Conservation (phyloP, 768 basidiomycete species). For the Sistotremastrum suecicum region DNA sequence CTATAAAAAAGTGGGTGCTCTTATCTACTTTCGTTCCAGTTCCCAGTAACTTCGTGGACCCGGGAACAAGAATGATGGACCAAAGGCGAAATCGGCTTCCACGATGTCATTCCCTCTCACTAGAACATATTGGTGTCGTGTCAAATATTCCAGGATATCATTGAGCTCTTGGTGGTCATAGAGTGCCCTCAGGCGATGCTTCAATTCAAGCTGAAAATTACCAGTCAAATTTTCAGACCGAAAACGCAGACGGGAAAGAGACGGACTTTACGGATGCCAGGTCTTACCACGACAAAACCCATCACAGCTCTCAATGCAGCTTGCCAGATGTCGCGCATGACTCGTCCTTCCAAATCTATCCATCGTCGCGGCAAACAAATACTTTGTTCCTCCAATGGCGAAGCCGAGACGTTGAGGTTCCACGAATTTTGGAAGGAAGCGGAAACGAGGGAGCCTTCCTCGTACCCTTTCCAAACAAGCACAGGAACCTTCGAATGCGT, state of each 20-base stretch:
- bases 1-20: too few relatives aligned
- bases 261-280: slow-evolving; percentile 61
- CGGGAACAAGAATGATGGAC: too few relatives aligned
- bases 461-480: slow-evolving; percentile 57
- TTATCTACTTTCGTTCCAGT: too few relatives aligned
- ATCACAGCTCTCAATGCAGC: slow-evolving; percentile 58
- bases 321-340: slow-evolving; percentile 51
- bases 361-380: slow-evolving; percentile 50
- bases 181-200: slow-evolving; percentile 54
- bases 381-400: slow-evolving; percentile 25
- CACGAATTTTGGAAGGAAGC: slow-evolving; percentile 35
- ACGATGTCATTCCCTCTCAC: too few relatives aligned
- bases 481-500: slow-evolving; percentile 26
- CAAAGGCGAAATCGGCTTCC: too few relatives aligned
- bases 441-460: slow-evolving; percentile 38
- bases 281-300: slow-evolving; percentile 50
- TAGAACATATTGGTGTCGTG: neutral
- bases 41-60: too few relatives aligned
- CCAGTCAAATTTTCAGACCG: slow-evolving; percentile 1
- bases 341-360: slow-evolving; percentile 56
- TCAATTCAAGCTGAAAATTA: slow-evolving; percentile 42
- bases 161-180: slow-evolving; percentile 66
- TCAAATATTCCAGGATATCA: slow-evolving; percentile 42
- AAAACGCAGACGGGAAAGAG: neutral
- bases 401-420: slow-evolving; percentile 40